Evolutionary conservation across 2,329 filamentous ascomycete genomes (phyloP).

Genomic region (Aureobasidium mangrovei): DNA sequence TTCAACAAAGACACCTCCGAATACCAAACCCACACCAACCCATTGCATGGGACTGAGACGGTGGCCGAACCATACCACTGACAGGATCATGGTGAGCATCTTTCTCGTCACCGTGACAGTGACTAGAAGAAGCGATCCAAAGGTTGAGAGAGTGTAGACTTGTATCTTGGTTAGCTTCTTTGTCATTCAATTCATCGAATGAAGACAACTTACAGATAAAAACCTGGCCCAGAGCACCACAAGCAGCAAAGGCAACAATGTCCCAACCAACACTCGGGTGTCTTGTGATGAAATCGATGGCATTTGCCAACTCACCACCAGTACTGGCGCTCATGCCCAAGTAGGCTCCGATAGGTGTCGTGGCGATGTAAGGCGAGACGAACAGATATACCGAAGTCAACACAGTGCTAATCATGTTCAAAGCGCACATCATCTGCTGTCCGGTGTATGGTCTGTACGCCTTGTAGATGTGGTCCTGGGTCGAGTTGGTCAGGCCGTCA

Average conservation of each 20-base stretch:
- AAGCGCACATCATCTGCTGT: conserved; percentile 98
- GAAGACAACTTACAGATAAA: conserved; percentile 59
- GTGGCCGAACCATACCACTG: conserved; percentile 91
- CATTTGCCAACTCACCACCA: conserved; percentile 66
- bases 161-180: neutral
- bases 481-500: conserved; percentile 91
- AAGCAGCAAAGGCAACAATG: conserved; percentile 80
- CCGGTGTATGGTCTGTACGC: conserved; percentile 71
- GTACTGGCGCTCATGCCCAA: conserved; percentile 35
- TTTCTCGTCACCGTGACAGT: conserved; percentile 96
- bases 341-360: conserved; percentile 39
- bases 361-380: conserved; percentile 68
- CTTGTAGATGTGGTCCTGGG: conserved; percentile 87
- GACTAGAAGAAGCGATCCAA: conserved; percentile 83
- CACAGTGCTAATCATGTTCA: conserved; percentile 77
- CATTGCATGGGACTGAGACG: conserved; percentile 80
- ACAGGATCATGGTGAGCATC: conserved; percentile 98
- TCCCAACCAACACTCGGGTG: conserved; percentile 80
- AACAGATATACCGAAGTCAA: conserved; percentile 71
- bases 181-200: neutral
- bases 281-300: conserved; percentile 67
- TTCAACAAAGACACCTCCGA: conserved; percentile 90
- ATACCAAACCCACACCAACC: conserved; percentile 85
- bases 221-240: conserved; percentile 86
- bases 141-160: conserved; percentile 83